phyloP scores from a whole-genome alignment of 2,329 filamentous ascomycete genomes.

The Neonectria punicea region DNA sequence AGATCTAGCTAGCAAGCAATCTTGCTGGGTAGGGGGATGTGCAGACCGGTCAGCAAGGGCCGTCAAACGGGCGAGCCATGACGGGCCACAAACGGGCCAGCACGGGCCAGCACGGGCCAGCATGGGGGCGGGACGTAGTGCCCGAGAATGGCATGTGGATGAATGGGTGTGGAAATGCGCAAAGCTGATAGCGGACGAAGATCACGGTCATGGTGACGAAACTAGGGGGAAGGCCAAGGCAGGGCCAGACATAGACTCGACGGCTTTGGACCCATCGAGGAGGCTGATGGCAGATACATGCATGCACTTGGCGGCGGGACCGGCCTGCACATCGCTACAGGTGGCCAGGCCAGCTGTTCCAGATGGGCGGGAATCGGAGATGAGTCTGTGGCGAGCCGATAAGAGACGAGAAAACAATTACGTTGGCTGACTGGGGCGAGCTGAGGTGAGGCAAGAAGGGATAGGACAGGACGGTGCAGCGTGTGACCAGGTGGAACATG shows the following conservation, averaged over 20 bases:
- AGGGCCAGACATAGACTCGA: slow-evolving; percentile 7
- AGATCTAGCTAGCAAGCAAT: slow-evolving; percentile 27
- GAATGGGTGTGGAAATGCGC: background rate
- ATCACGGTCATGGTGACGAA: slow-evolving; percentile 25
- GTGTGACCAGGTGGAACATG: background rate
- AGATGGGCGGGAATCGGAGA: slow-evolving; percentile 16
- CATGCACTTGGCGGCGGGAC: slow-evolving; percentile 7
- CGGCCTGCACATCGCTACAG: slow-evolving; percentile 23
- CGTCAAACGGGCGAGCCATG: background rate
- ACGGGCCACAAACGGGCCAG: background rate
- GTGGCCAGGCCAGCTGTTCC: slow-evolving; percentile 14
- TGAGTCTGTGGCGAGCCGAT: slow-evolving; percentile 7
- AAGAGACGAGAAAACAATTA: slow-evolving; percentile 7
- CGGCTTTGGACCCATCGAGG: slow-evolving; percentile 9
- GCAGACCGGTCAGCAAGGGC: slow-evolving; percentile 7
- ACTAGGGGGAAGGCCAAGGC: slow-evolving; percentile 6
- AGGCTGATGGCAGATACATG: slow-evolving; percentile 25
- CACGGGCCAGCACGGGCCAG: background rate
- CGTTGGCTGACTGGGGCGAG: background rate
- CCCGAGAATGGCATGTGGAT: slow-evolving; percentile 6
- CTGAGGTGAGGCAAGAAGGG: background rate
- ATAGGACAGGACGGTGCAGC: background rate
- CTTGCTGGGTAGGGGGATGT: slow-evolving; percentile 17
- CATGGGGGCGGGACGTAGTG: background rate
- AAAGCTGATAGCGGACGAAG: slow-evolving; percentile 8